Evolutionary conservation across 352 stramenopile genomes (phyloP).

Genomic region (Aphanomyces stellatus): DNA sequence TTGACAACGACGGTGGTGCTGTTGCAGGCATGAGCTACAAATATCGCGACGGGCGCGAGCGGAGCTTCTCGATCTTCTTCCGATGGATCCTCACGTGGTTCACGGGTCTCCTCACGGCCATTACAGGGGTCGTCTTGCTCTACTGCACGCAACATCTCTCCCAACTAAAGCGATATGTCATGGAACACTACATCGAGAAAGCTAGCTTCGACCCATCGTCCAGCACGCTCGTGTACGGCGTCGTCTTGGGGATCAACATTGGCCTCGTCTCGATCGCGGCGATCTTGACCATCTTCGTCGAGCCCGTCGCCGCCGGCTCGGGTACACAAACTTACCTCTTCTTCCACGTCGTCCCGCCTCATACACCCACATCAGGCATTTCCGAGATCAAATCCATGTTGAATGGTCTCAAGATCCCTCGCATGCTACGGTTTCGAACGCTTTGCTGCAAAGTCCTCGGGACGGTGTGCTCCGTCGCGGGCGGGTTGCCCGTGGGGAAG

Average conservation of each 20-base stretch:
- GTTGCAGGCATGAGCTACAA: constrained; percentile 71
- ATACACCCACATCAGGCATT: constrained; percentile 44
- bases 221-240: constrained; percentile 57
- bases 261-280: constrained; percentile 64
- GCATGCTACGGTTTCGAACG: constrained; percentile 59
- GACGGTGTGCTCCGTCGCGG: constrained; percentile 76
- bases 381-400: constrained; percentile 91
- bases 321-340: constrained; percentile 31
- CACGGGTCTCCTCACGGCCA: constrained; percentile 60
- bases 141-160: constrained; percentile 64
- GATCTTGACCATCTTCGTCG: constrained; percentile 56
- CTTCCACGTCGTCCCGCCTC: background rate
- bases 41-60: constrained; percentile 73
- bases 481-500: constrained; percentile 82
- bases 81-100: constrained; percentile 73
- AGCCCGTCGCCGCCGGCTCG: constrained; percentile 70
- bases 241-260: constrained; percentile 57
- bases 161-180: constrained; percentile 59
- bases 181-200: constrained; percentile 52
- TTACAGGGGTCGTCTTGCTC: constrained; percentile 70
- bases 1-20: background rate
- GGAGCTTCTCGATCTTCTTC: constrained; percentile 67
- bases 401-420: constrained; percentile 85
- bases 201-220: constrained; percentile 31
- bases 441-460: constrained; percentile 86